phyloP scores from a whole-genome alignment of 1,139 yeast genomes.

The Sugiyamaella xylanicola region DNA sequence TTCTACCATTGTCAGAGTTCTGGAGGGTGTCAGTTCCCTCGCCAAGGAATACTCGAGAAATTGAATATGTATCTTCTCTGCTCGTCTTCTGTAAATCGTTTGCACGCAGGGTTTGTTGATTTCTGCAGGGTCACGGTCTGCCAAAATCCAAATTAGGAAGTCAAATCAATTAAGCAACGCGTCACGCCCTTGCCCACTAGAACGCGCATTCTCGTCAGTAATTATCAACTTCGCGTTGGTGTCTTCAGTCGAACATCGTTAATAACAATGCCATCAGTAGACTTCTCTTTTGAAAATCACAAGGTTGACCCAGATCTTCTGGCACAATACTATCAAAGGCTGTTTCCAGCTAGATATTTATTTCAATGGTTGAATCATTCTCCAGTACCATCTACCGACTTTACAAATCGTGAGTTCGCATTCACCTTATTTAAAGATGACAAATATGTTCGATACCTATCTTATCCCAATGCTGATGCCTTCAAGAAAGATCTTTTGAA shows the following conservation, averaged over 20 bases:
- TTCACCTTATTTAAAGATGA: slow-evolving; percentile 78
- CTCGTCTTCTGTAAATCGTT: too few relatives aligned
- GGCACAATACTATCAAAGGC: slow-evolving; percentile 61
- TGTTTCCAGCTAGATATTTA: slow-evolving; percentile 63
- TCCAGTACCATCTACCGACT: slow-evolving; percentile 60
- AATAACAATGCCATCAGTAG: neutral
- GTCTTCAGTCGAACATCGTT: neutral
- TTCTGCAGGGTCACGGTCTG: neutral
- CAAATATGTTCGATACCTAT: slow-evolving; percentile 86
- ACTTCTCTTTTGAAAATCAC: slow-evolving; percentile 12
- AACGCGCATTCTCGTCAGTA: too few relatives aligned
- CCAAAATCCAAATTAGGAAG: neutral
- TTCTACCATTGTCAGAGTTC: too few relatives aligned
- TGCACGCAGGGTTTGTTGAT: neutral
- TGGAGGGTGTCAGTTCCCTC: too few relatives aligned
- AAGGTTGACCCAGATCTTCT: slow-evolving; percentile 26
- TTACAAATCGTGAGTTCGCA: slow-evolving; percentile 91
- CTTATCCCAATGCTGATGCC: slow-evolving; percentile 66
- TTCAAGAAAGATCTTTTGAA: slow-evolving; percentile 72
- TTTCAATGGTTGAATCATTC: slow-evolving; percentile 92
- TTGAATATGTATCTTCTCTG: too few relatives aligned
- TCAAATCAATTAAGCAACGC: neutral
- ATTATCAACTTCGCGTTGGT: too few relatives aligned
- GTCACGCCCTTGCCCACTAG: neutral
- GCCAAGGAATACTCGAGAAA: too few relatives aligned